These are phyloP conservation scores for Arthroderma sp. DNA, from an alignment of 2,329 filamentous ascomycete species.

Conservation along the genomic window DNA sequence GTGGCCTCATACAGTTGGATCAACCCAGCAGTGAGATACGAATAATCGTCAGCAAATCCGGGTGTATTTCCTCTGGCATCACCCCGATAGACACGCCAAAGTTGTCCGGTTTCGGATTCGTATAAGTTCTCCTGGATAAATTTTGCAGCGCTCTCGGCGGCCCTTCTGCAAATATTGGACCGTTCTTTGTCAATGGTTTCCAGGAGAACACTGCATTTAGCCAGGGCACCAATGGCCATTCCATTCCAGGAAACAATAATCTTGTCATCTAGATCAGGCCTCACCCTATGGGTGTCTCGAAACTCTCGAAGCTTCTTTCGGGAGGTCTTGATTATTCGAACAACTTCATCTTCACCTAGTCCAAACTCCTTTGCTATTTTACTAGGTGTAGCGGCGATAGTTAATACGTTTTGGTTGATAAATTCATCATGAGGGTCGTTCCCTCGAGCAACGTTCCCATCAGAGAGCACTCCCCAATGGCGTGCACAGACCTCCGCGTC, in stretches of 20 bases:
- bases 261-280: conserved; percentile 75
- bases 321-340: conserved; percentile 52
- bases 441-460: conserved; percentile 72
- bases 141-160: conserved; percentile 53
- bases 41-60: conserved; percentile 89
- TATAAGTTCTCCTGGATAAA: conserved; percentile 68
- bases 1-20: conserved; percentile 76
- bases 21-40: conserved; percentile 70
- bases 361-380: conserved; percentile 64
- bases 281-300: conserved; percentile 58
- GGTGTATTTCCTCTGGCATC: conserved; percentile 48
- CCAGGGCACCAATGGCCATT: conserved; percentile 70
- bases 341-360: conserved; percentile 55
- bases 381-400: conserved; percentile 52
- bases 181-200: conserved; percentile 44
- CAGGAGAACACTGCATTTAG: conserved; percentile 59
- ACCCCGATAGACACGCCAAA: conserved; percentile 64
- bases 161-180: conserved; percentile 47
- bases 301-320: conserved; percentile 56
- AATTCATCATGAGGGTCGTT: conserved; percentile 90
- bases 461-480: conserved; percentile 70
- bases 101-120: conserved; percentile 44
- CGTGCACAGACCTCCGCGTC: conserved; percentile 62
- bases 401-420: conserved; percentile 80
- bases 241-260: conserved; percentile 81